Base-by-base conservation (phyloP, 1,139 yeast genomes). In the Taiozyma sp. region DNA sequence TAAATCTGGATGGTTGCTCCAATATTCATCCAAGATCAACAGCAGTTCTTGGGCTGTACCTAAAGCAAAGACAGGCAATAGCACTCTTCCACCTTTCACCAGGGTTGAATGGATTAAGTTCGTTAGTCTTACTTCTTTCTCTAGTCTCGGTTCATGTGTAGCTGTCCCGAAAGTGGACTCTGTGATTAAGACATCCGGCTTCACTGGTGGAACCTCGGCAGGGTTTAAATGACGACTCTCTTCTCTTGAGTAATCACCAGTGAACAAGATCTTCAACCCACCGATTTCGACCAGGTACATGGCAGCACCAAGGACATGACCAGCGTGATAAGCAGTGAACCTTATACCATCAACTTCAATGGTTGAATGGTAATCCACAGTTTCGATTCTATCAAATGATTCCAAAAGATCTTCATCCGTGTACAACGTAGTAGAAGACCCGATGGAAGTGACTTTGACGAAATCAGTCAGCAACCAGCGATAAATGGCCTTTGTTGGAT, bases 141-240 rank as follows among this genome's bases (percentile, higher is more conserved):
- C 96, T 24, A 79, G 68, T 56, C 97, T 74, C 3, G 97, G 96
- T 64, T 90, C 96, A 65, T 91, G 97, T 0, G 97, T 89, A 47
- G 97, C 98, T 0, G 99, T 95, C 48, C 99, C 99, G 67, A 91
- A 93, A 0, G 99, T 93, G 4, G 97, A 88, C 67, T 93, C 99
- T 1, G 96, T 87, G 60, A 93, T 91, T 47, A 95, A 74, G 44
- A 93, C 79, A 68, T 95, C 98, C 0, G 99, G 97, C 55, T 86
- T 78, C 39, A 78, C 76, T 1, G 95, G 88, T 0, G 99, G 99
- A 2, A 93, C 84, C 68, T 95, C 99, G 0, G 99, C 99, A 6
- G 91, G 83, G 62, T 90, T 93, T 62, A 93, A 79, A 72, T 93
- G 99, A 57, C 99, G 81, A 65, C 91, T 96, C 62, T 89, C 91